These are phyloP conservation scores for Penstemon eatonii DNA, from an alignment of 257 asterid species.

Conservation along the genomic window DNA sequence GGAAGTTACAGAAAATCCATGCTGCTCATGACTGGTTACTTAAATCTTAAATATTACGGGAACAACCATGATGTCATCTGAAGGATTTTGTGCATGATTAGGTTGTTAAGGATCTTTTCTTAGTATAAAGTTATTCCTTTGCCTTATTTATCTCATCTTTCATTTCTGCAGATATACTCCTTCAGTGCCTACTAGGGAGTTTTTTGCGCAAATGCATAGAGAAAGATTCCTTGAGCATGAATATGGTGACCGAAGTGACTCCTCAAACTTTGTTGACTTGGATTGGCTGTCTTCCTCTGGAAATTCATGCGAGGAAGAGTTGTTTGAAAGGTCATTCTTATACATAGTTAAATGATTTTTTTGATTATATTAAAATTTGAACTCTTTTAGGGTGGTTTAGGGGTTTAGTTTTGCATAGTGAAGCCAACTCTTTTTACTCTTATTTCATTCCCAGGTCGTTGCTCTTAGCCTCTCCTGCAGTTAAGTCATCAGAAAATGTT, in stretches of 20 bases:
- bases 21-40: neutral
- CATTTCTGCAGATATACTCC: constrained; percentile 50
- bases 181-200: constrained; percentile 59
- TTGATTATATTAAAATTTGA: neutral
- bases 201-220: constrained; percentile 58
- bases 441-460: constrained; percentile 54
- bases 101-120: constrained; percentile 8
- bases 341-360: constrained; percentile 13
- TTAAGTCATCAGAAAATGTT: constrained; percentile 70
- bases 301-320: constrained; percentile 89
- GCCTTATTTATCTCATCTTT: constrained; percentile 22
- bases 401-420: constrained; percentile 15
- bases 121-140: constrained; percentile 6
- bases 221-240: constrained; percentile 57
- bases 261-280: constrained; percentile 86
- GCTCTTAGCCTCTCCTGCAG: constrained; percentile 61
- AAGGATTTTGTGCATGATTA: constrained; percentile 19
- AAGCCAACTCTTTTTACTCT: constrained; percentile 24
- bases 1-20: no score
- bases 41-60: neutral
- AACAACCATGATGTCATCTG: constrained; percentile 18
- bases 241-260: constrained; percentile 66
- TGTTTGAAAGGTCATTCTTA: constrained; percentile 71
- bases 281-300: constrained; percentile 97
- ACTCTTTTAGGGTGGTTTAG: neutral